Percentiles rank a stretch among this genome's conserved stretches.
Evolutionary conservation across 2,329 filamentous ascomycete genomes (phyloP).

Genomic region (Stagonosporopsis chrysanthemi): DNA sequence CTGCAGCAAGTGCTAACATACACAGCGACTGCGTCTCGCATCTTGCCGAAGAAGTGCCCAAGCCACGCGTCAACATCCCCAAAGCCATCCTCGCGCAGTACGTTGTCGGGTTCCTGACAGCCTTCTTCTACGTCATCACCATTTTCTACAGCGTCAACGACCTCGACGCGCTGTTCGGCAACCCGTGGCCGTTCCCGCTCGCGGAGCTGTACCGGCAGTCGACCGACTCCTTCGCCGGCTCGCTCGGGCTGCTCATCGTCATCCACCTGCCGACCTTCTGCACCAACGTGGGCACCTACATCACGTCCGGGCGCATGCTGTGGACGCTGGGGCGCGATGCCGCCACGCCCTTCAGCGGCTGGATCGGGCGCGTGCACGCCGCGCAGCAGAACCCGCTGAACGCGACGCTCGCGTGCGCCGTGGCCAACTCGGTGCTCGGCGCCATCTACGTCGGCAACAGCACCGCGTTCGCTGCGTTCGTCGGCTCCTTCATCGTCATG

Average conservation of each 20-base stretch:
- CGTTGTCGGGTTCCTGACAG: slow-evolving; percentile 46
- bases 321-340: slow-evolving; percentile 68
- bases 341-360: slow-evolving; percentile 62
- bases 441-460: slow-evolving; percentile 71
- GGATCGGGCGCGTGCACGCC: slow-evolving; percentile 57
- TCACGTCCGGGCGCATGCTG: slow-evolving; percentile 67
- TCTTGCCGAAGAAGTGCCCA: slow-evolving; percentile 62
- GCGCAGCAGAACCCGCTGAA: slow-evolving; percentile 62
- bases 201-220: slow-evolving; percentile 69
- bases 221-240: slow-evolving; percentile 51
- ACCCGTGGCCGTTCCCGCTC: slow-evolving; percentile 65
- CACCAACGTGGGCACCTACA: slow-evolving; percentile 64
- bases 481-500: slow-evolving; percentile 66
- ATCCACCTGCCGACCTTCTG: slow-evolving; percentile 62
- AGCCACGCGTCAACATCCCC: slow-evolving; percentile 50
- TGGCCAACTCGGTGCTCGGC: slow-evolving; percentile 64
- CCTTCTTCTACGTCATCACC: slow-evolving; percentile 49
- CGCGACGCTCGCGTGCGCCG: slow-evolving; percentile 61
- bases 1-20: not conserved
- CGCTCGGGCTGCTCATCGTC: slow-evolving; percentile 58
- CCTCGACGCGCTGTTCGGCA: slow-evolving; percentile 61
- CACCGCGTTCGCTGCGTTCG: slow-evolving; percentile 72
- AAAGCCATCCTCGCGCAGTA: slow-evolving; percentile 52
- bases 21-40: slow-evolving; percentile 68
- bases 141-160: slow-evolving; percentile 66